Evolutionary conservation across 805 yeast genomes (phyloP), one percentile per base, ranked within the genome.

Genomic region (Torulaspora indica): DNA sequence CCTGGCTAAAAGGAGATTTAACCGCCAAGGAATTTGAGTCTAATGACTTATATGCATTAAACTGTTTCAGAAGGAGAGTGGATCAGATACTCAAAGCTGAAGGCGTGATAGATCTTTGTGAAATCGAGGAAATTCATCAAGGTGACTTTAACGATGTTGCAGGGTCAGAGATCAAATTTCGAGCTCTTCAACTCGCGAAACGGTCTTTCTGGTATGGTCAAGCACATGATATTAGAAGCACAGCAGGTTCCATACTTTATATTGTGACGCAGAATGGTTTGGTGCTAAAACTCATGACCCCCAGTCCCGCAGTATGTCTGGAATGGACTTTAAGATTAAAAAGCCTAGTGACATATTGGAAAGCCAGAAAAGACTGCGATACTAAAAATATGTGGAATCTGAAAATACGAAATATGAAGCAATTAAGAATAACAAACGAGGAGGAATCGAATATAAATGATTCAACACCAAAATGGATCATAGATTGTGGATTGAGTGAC

Each of bases 261-360:
- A 67, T 87, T 1, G 62, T 59, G 3, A 66, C 80, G 53, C 51
- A 53, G 1, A 72, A 77, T 45, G 82, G 80, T 0, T 53, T 75
- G 0, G 47, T 41, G 0, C 47, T 83, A 9, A 69, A 73, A 35
- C 60, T 87, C 8, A 76, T 80, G 44, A 87, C 93, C 0, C 77
- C 79, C 2, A 68, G 69, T 47, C 52, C 67, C 13, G 28, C 25
- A 0, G 55, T 74, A 0, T 69, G 91, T 37, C 76, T 79, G 52
- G 76, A 75, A 49, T 90, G 96, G 98, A 71, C 82, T 0, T n/a
- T 18, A 0, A 64, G 78, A 40, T 63, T 90, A 27, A 49, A 44
- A 0, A 63, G 66, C 4, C 54, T 82, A 14, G 55, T 56, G 7
- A 48, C 47, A 1, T 90, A 82, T 59, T 90, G 97, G 97, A 67